Evolutionary conservation across 2,329 filamentous ascomycete species (phyloP).

Genomic region (Fusarium bulbicola): DNA sequence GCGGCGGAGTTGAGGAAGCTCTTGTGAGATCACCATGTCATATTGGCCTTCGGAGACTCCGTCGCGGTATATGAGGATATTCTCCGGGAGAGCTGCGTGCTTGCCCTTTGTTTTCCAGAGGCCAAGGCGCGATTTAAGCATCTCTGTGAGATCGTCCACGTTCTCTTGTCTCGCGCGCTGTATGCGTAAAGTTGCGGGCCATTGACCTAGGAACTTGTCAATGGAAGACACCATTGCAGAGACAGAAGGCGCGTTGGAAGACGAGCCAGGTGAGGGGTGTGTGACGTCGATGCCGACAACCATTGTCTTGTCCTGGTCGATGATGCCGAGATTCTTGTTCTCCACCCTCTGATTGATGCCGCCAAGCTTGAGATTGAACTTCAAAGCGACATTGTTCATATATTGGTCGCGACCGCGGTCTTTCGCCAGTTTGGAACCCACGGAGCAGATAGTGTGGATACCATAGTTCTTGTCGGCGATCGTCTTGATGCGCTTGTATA

Average conservation of each 20-base stretch:
- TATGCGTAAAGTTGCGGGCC: not conserved
- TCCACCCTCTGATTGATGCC: not conserved
- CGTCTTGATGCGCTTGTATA: not conserved
- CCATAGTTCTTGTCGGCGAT: not conserved
- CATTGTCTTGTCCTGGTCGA: not conserved
- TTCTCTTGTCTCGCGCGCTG: not conserved
- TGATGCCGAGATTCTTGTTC: not conserved
- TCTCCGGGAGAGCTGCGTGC: not conserved
- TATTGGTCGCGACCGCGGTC: not conserved
- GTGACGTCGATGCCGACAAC: not conserved
- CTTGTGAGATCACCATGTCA: not conserved
- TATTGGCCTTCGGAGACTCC: not conserved
- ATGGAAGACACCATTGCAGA: not conserved
- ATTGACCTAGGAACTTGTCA: not conserved
- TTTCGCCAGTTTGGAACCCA: not conserved
- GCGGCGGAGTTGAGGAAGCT: not conserved
- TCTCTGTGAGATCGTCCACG: not conserved
- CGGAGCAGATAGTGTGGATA: not conserved
- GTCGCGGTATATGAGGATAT: not conserved
- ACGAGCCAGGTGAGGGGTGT: not conserved
- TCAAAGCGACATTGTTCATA: not conserved
- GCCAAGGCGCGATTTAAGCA: not conserved
- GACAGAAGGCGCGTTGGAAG: not conserved
- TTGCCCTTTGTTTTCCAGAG: not conserved
- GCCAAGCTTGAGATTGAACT: not conserved